phyloP scores from a whole-genome alignment of 495 filamentous ascomycete species.

The Hypomontagnella monticulosa region DNA sequence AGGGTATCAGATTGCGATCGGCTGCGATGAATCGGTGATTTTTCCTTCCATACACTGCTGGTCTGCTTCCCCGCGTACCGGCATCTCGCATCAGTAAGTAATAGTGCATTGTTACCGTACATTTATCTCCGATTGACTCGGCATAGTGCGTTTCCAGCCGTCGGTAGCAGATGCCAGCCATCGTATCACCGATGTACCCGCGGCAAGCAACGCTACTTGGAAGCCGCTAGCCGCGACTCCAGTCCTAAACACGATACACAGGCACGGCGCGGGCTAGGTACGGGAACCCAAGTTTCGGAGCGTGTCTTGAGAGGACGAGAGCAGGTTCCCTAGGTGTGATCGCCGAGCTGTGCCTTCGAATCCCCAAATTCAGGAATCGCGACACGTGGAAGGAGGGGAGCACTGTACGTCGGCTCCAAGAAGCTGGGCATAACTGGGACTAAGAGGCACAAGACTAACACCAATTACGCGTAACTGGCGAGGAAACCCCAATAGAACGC shows the following conservation, averaged over 20 bases:
- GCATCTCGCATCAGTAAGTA: constrained; percentile 13
- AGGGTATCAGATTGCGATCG: not conserved
- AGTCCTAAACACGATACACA: constrained; percentile 2
- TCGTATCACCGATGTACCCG: constrained; percentile 7
- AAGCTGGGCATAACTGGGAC: not conserved
- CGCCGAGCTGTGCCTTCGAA: no score
- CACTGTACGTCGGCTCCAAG: no score
- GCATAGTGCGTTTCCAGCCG: constrained; percentile 9
- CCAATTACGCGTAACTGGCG: not conserved
- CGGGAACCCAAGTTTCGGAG: constrained; percentile 18
- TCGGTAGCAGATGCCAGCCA: constrained; percentile 7
- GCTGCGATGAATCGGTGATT: not conserved
- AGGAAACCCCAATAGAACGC: not conserved
- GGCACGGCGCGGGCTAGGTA: not conserved
- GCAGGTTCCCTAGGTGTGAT: no score
- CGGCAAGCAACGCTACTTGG: constrained; percentile 10
- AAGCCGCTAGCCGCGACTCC: constrained; percentile 21
- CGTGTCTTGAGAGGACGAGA: not conserved
- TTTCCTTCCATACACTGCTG: not conserved
- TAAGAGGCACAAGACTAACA: constrained; percentile 2
- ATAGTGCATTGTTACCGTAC: constrained; percentile 12
- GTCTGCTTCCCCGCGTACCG: constrained; percentile 17
- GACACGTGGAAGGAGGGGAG: no score
- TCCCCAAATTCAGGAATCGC: no score
- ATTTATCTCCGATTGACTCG: constrained; percentile 35